Evolutionary conservation across 1,139 yeast genomes (phyloP), one percentile per base, ranked within the genome.

Genomic region (Taphrina flavorubra): DNA sequence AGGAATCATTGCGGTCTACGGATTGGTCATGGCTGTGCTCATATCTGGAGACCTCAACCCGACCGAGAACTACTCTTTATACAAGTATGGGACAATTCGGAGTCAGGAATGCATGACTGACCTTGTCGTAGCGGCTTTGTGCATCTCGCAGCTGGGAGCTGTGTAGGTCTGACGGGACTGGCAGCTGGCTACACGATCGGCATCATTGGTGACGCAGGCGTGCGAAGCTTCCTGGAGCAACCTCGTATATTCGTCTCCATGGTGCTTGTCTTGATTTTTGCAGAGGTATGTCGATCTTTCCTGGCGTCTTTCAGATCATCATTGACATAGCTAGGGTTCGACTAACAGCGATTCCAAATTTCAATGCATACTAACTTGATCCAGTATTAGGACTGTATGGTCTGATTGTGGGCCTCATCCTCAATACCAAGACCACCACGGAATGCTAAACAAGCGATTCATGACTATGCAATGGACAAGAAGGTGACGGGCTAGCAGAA

Each of bases 151-250:
- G 97, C 98, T 71, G 99, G 99, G 79, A 85, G 94, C 77, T 90
- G 97, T 71, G 99, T 95, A 74, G 99, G 99, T 72, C 85, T 95
- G 76, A 89, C 98, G 72, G 96, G 98, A 79, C 85, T 94, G 79
- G 97, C 98, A 75, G 97, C 98, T 67, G 99, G 99, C 72, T 94
- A 91, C 78, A 96, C 98, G 76, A 94, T 94, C 81, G 99, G 99
- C 78, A 90, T 94, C 74, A 98, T 94, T 72, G 99, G 99, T 77
- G 99, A 94, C 79, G 98, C 95, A 72, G 99, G 99, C 81, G 98
- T 94, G 69, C 89, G 98, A 83, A 96, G 95, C 79, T 88, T 89
- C 75, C 91, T 96, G 80, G 96, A 91, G 79, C 98, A 94, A 81
- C 97, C 97, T 74, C 87, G 97, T 82, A 85, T 94, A 76, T 94